A percentile compares a stretch with the other conserved stretches of the same genome.
Evolutionary conservation across 306 rosid genomes (phyloP).

Genomic region (Castanospermum australe): DNA sequence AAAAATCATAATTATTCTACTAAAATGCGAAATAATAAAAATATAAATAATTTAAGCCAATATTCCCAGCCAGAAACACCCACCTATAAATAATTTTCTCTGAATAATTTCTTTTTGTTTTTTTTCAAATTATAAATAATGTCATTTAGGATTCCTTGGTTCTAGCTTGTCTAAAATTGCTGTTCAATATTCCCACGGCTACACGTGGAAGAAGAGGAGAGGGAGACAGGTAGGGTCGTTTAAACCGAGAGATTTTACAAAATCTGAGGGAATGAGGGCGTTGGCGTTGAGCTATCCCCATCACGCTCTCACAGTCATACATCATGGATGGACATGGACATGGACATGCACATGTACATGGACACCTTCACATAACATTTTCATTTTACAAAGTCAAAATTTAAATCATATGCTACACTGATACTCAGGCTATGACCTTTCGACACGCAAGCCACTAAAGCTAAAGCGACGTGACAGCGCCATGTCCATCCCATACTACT

Average conservation of each 20-base stretch:
- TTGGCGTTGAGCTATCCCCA: not conserved
- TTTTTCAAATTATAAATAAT: not conserved
- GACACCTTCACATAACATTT: not conserved
- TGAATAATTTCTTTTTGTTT: too few relatives aligned
- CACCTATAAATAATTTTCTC: too few relatives aligned
- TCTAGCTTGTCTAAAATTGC: not conserved
- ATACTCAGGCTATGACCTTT: not conserved
- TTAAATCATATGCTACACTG: conserved; percentile 13
- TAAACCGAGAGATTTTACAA: conserved; percentile 6
- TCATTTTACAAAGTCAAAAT: conserved; percentile 18
- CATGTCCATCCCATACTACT: too few relatives aligned
- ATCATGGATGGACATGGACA: not conserved
- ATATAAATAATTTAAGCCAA: too few relatives aligned
- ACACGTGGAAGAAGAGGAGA: conserved; percentile 26
- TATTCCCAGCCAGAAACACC: too few relatives aligned
- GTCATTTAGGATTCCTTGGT: not conserved
- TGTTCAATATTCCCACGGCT: not conserved
- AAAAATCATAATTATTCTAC: too few relatives aligned
- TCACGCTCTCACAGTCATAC: not conserved
- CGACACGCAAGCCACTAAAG: not conserved
- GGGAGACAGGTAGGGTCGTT: conserved; percentile 23
- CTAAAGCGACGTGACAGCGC: too few relatives aligned
- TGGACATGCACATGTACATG: too few relatives aligned
- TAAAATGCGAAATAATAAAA: too few relatives aligned
- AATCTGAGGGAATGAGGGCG: not conserved